A percentile compares a stretch with the other conserved stretches of the same genome.
These are phyloP conservation scores for Capsicum rhomboideum DNA, from an alignment of 257 asterid species.

Conservation along the genomic window DNA sequence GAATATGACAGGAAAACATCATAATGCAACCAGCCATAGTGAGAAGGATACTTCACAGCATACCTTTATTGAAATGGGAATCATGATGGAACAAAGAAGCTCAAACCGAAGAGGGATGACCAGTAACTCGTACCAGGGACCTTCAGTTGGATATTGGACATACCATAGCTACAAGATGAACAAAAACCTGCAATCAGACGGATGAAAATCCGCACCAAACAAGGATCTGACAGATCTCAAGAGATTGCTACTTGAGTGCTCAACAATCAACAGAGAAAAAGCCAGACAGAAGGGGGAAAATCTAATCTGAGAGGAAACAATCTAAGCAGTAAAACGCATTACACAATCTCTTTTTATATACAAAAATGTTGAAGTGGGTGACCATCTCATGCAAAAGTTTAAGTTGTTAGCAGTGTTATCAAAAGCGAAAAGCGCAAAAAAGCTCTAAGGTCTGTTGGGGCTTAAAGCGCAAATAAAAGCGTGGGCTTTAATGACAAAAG, in stretches of 20 bases:
- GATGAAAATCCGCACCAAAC: neutral
- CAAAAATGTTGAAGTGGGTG: neutral
- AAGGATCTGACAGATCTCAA: neutral
- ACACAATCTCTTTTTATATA: neutral
- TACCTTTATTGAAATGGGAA: constrained; percentile 98
- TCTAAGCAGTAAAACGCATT: neutral
- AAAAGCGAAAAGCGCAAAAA: too few species aligned
- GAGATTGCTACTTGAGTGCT: neutral
- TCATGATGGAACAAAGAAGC: constrained; percentile 99
- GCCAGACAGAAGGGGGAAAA: neutral
- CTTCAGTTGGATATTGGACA: constrained; percentile 84
- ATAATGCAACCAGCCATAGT: neutral
- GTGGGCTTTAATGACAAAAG: too few species aligned
- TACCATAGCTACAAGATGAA: constrained; percentile 79
- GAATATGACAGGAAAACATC: neutral
- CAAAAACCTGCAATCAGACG: neutral
- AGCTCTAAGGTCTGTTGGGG: too few species aligned
- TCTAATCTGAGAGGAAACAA: neutral
- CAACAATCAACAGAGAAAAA: neutral
- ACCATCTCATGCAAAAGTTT: neutral
- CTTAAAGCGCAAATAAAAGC: too few species aligned
- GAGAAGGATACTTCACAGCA: constrained; percentile 7
- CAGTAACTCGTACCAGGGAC: constrained; percentile 98
- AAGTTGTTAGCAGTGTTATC: too few species aligned
- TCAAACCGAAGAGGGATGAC: constrained; percentile 97